phyloP scores from a whole-genome alignment of 257 asterid species.

The Jaltomata sinuosa region DNA sequence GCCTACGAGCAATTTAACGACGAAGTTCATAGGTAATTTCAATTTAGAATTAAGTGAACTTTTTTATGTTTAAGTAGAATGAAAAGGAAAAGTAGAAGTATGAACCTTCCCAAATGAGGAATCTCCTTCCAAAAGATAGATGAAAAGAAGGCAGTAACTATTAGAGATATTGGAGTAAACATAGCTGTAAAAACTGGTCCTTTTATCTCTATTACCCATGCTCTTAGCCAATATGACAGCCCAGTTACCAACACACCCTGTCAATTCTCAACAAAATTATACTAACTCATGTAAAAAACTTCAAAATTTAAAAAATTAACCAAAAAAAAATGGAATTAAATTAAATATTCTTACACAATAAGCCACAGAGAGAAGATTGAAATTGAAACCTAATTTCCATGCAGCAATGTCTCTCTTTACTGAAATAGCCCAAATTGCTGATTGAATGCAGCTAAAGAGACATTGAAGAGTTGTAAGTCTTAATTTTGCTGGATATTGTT shows the following conservation, averaged over 20 bases:
- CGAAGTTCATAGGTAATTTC: no score
- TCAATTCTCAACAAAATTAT: background rate
- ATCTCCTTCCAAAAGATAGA: conserved; percentile 40
- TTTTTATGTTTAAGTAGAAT: background rate
- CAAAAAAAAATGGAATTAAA: background rate
- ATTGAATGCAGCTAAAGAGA: conserved; percentile 31
- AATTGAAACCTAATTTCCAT: conserved; percentile 53
- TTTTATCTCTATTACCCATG: conserved; percentile 48
- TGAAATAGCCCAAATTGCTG: conserved; percentile 28
- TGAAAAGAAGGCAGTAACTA: conserved; percentile 39
- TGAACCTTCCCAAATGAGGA: conserved; percentile 54
- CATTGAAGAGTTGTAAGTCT: conserved; percentile 41
- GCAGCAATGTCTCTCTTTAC: conserved; percentile 25
- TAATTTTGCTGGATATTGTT: conserved; percentile 40
- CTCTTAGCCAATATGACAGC: conserved; percentile 27
- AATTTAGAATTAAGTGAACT: background rate
- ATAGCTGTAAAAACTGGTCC: conserved; percentile 47
- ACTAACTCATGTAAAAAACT: background rate
- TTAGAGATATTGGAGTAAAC: conserved; percentile 43
- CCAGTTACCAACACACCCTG: conserved; percentile 52
- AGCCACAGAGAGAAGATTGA: conserved; percentile 23
- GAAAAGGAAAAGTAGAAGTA: background rate
- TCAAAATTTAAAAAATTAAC: no score
- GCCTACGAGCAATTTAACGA: no score
- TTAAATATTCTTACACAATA: conserved; percentile 34